Evolutionary conservation across 805 yeast genomes (phyloP), one percentile per base, ranked within the genome.

Genomic region (Jamesozyma lodderae): DNA sequence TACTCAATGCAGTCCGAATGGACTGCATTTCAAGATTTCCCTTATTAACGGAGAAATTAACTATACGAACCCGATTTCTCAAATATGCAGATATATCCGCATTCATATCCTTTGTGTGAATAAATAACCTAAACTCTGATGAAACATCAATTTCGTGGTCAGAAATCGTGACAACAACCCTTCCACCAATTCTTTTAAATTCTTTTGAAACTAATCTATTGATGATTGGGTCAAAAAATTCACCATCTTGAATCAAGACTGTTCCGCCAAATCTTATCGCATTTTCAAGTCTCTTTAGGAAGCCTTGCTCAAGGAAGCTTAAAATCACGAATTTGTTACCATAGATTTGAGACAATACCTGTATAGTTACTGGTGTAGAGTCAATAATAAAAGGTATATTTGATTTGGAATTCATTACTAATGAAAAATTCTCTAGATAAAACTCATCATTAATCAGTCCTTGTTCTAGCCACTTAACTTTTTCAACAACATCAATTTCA

Each of bases 191-290:
- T 21, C 68, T 64, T 21, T 36, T 68, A 27, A 73, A 67, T 41
- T 86, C 94, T 23, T 67, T 65, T 33, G 74, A 68, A 34, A 90
- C 57, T 1, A 90, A 58, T 0, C 81, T 68, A 40, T 73, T 73
- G 9, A 90, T 52, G 6, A 83, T 60, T 0, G 96, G 94, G 53
- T 90, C 90, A 51, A 73, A 78, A 46, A 70, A 63, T 51, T 90
- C 96, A 3, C 88, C 87, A 60, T 90, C 90, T 46, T 75, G 75
- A 14, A 90, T 68, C 11, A 88, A 52, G 6, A 90, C 63, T 1
- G 73, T 49, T 2, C 84, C 86, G 4, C 97, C 96, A 66, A 88
- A 88, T 45, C 92, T 66, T 20, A 88, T 54, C 0, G 94, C 80
- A 49, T 85, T 81, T 53, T 87, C 95, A 13, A 90, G 52, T 31